A percentile compares a stretch with the other conserved stretches of the same genome.
These are phyloP conservation scores for Nidula microcarpa DNA, from an alignment of 768 basidiomycete genomes.

Conservation along the genomic window DNA sequence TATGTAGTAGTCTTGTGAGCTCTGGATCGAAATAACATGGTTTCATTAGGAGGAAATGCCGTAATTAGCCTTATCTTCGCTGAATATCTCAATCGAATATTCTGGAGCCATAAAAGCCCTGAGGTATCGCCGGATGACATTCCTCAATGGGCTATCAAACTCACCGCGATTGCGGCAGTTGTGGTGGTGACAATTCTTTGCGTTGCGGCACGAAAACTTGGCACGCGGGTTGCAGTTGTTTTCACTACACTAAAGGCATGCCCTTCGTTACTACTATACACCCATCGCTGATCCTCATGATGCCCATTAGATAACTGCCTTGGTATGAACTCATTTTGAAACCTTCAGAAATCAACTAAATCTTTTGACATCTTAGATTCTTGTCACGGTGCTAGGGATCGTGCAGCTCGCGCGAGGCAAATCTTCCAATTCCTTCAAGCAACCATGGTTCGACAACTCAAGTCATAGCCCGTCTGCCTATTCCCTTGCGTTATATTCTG, in stretches of 20 bases:
- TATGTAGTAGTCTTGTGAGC: conserved; percentile 17
- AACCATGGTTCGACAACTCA: conserved; percentile 69
- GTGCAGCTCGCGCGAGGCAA: conserved; percentile 71
- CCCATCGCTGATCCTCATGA: background rate
- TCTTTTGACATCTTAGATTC: conserved; percentile 36
- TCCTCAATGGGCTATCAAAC: conserved; percentile 89
- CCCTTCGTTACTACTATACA: background rate
- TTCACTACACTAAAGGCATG: conserved; percentile 84
- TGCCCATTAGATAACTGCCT: conserved; percentile 48
- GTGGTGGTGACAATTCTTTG: conserved; percentile 73
- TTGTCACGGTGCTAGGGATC: conserved; percentile 76
- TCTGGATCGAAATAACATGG: background rate
- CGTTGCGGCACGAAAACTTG: conserved; percentile 71
- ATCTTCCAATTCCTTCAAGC: conserved; percentile 62
- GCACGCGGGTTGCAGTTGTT: conserved; percentile 79
- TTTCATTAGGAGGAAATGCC: conserved; percentile 59
- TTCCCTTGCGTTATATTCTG: conserved; percentile 93
- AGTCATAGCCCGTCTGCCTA: conserved; percentile 80
- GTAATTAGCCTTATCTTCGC: conserved; percentile 88
- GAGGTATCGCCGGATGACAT: conserved; percentile 75
- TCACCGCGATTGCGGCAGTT: conserved; percentile 76
- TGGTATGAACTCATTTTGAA: conserved; percentile 42
- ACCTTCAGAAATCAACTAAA: background rate
- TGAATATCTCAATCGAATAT: conserved; percentile 88
- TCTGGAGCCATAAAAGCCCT: conserved; percentile 71